phyloP scores from a whole-genome alignment of 768 basidiomycete genomes.

The Podaxis sp. region DNA sequence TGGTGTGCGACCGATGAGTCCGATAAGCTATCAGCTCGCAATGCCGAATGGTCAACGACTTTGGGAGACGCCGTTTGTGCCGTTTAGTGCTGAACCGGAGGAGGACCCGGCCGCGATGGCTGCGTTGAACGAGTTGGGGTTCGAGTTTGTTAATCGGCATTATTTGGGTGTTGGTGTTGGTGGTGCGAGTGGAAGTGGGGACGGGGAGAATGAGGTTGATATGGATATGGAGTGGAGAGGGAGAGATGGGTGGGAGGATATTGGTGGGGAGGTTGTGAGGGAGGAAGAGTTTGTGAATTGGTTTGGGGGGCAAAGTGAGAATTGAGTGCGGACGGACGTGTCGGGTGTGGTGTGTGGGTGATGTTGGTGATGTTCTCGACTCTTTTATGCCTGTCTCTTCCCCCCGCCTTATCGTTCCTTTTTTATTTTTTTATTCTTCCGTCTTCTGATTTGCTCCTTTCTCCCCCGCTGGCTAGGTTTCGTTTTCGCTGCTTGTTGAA shows the following conservation, averaged over 20 bases:
- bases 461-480: not conserved
- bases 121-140: conserved; percentile 9
- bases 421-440: not conserved
- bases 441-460: not conserved
- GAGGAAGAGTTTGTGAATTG: conserved; percentile 11
- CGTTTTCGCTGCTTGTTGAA: not conserved
- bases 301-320: not conserved
- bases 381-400: not conserved
- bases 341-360: not conserved
- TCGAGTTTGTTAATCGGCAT: conserved; percentile 9
- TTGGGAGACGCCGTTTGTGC: conserved; percentile 10
- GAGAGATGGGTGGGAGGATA: conserved; percentile 13
- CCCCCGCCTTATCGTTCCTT: not conserved
- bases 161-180: not conserved
- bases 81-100: conserved; percentile 1
- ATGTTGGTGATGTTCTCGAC: not conserved
- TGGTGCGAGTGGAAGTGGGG: not conserved
- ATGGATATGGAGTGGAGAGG: conserved; percentile 4
- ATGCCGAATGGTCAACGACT: conserved; percentile 12
- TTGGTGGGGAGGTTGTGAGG: conserved; percentile 3
- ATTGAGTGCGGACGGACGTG: not conserved
- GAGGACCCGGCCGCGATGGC: not conserved
- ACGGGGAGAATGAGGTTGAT: not conserved
- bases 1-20: not conserved
- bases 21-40: conserved; percentile 7